Conservation (phyloP, 306 rosid genomes). For the Cucurbita pepo region DNA sequence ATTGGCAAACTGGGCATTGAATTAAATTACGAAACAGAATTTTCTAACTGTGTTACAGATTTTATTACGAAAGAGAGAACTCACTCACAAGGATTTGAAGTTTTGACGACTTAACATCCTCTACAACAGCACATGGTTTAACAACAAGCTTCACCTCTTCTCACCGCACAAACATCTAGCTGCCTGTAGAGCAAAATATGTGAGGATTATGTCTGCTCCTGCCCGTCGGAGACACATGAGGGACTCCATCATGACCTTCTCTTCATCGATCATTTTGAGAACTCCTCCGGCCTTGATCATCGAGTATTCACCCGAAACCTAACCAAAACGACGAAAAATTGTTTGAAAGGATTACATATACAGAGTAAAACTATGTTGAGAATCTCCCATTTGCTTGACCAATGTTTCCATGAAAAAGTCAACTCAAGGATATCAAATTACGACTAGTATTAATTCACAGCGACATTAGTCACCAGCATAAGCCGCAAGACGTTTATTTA, state of each 20-base stretch:
- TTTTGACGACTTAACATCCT: background rate
- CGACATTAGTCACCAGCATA: background rate
- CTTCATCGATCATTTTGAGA: slow-evolving; percentile 83
- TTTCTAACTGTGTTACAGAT: background rate
- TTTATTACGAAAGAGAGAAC: background rate
- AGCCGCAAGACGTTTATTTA: background rate
- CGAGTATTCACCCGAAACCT: slow-evolving; percentile 98
- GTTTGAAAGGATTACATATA: background rate
- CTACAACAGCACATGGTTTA: background rate
- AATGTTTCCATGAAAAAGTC: background rate
- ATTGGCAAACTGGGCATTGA: background rate
- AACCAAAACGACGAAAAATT: background rate
- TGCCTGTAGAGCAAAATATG: slow-evolving; percentile 88
- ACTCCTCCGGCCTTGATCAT: slow-evolving; percentile 88
- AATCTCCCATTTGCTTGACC: background rate
- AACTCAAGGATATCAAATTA: background rate
- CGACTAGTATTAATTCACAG: background rate
- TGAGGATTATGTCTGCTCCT: slow-evolving; percentile 81
- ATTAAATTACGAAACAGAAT: background rate
- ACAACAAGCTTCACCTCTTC: slow-evolving; percentile 30
- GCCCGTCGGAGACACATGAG: slow-evolving; percentile 83
- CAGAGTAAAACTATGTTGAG: too few species aligned
- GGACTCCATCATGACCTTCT: slow-evolving; percentile 90
- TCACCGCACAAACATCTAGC: slow-evolving; percentile 73
- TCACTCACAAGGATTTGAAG: background rate